Evolutionary conservation across 495 filamentous ascomycete genomes (phyloP), one percentile per base, ranked within the genome.

Genomic region (Talaromyces wortmannii): DNA sequence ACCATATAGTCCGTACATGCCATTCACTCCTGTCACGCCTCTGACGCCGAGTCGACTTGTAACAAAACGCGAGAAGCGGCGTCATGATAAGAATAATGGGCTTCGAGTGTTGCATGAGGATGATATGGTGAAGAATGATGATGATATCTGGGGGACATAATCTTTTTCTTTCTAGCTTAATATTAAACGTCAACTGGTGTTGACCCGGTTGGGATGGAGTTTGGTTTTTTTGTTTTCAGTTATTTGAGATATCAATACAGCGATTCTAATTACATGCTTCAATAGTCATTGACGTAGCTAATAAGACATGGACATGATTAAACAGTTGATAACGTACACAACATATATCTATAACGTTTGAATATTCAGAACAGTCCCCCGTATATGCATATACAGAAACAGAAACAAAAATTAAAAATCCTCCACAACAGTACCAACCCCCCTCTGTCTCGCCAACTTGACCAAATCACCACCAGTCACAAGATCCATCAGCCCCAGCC

Each of bases 1-100:
- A 7, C 92, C 92, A 6, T 96, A 97, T 67, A 86, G 82, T 53
- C 89, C 92, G 5, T 97, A 97, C 63, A 94, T 95, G 79, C 92
- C 92, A 0, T 92, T 88, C 63, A 90, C 87, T 2, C 91, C 92
- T 0, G 77, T 95, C 7, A 88, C 94, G 13, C 92, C 92, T 0
- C 83, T 97, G 55, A 95, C 91, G 31, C 91, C 92, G 1, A 83
- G 84, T 46, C 67, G 83, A 52, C 75, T 91, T 48, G 84, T 90
- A 44, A 90, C 84, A 10, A 84, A 80, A 67, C 80, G 81, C 57
- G 89, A 96, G 61, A 70, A 90, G 48, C 91, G 87, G 76, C 70
- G 75, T 55, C 63, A 66, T 53, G 68, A 70, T 52, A 66, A 65
- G 46, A 68, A 64, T 33, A 71, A 66, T 52, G 66, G 70, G n/a